Conservation (phyloP, 176 grass and related monocot species). For the Calamus simplicifolius region DNA sequence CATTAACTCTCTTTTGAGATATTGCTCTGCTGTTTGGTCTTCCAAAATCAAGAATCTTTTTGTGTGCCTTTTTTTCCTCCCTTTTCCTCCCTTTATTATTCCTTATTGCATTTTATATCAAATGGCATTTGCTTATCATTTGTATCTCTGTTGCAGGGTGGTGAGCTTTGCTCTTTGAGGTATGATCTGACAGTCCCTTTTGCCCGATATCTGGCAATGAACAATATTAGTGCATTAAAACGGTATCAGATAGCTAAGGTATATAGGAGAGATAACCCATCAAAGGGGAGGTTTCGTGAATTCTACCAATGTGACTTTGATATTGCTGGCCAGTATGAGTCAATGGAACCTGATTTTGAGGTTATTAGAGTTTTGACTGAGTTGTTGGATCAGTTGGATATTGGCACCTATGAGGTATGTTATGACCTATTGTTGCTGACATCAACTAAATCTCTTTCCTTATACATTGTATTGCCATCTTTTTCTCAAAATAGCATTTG, state of each 20-base stretch:
- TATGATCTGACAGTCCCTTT: constrained; percentile 99
- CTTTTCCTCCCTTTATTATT: too few relatives aligned
- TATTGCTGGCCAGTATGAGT: constrained; percentile 77
- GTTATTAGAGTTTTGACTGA: constrained; percentile 85
- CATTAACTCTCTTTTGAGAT: too few relatives aligned
- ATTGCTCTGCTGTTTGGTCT: too few relatives aligned
- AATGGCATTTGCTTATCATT: too few relatives aligned
- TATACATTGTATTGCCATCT: too few relatives aligned
- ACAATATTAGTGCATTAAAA: constrained; percentile 70
- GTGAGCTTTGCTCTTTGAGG: constrained; percentile 90
- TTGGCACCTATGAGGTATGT: constrained; percentile 62
- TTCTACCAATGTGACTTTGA: constrained; percentile 99
- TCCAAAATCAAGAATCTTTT: too few relatives aligned
- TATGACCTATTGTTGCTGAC: too few relatives aligned
- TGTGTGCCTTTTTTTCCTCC: too few relatives aligned
- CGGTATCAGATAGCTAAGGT: constrained; percentile 98
- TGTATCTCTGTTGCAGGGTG: constrained; percentile 32
- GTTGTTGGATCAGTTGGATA: constrained; percentile 80
- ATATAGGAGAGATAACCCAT: constrained; percentile 96
- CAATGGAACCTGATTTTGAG: constrained; percentile 93
- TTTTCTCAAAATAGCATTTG: too few relatives aligned
- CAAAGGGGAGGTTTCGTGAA: constrained; percentile 90
- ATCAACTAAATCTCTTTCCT: too few relatives aligned
- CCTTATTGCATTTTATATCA: too few relatives aligned
- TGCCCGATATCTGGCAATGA: constrained; percentile 87